Evolutionary conservation across 495 filamentous ascomycete species (phyloP).

Genomic region (Podospora pseudoanserina): DNA sequence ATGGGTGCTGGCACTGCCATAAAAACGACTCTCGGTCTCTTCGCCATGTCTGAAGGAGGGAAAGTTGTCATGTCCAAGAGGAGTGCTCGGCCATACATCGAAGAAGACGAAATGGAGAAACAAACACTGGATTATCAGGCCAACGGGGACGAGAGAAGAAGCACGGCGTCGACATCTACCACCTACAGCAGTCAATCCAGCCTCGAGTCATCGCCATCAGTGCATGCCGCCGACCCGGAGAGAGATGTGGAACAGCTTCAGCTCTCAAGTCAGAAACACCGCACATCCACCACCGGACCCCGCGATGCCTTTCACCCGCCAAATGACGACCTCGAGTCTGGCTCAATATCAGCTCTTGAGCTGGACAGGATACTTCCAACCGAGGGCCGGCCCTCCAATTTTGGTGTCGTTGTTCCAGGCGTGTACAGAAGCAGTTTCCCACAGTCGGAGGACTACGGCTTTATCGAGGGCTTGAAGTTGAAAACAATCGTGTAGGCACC

Average conservation of each 20-base stretch:
- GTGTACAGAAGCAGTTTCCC: conserved; percentile 80
- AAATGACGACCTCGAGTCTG: not conserved
- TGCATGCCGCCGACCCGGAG: conserved; percentile 3
- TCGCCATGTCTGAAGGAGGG: conserved; percentile 17
- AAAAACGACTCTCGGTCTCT: not conserved
- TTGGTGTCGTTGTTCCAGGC: conserved; percentile 59
- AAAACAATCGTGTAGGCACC: conserved; percentile 69
- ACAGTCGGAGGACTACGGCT: conserved; percentile 56
- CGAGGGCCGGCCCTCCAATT: conserved; percentile 56
- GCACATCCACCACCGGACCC: not conserved
- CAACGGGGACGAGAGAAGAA: conserved; percentile 12
- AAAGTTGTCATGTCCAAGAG: conserved; percentile 30
- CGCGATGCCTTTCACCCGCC: conserved; percentile 18
- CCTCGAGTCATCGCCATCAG: conserved; percentile 22
- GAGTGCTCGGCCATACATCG: conserved; percentile 22
- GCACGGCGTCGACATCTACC: conserved; percentile 15
- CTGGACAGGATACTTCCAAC: conserved; percentile 14
- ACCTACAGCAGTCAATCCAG: conserved; percentile 21
- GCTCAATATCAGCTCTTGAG: not conserved
- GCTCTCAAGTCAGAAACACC: not conserved
- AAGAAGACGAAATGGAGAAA: conserved; percentile 25
- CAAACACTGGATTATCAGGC: conserved; percentile 8
- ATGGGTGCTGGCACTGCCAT: not conserved
- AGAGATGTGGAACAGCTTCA: conserved; percentile 5
- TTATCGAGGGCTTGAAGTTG: conserved; percentile 59